Percentiles rank a stretch among this genome's conserved stretches.
These are phyloP conservation scores for Neopestalotiopsis sp. DNA, from an alignment of 2,329 filamentous ascomycete species.

Conservation along the genomic window DNA sequence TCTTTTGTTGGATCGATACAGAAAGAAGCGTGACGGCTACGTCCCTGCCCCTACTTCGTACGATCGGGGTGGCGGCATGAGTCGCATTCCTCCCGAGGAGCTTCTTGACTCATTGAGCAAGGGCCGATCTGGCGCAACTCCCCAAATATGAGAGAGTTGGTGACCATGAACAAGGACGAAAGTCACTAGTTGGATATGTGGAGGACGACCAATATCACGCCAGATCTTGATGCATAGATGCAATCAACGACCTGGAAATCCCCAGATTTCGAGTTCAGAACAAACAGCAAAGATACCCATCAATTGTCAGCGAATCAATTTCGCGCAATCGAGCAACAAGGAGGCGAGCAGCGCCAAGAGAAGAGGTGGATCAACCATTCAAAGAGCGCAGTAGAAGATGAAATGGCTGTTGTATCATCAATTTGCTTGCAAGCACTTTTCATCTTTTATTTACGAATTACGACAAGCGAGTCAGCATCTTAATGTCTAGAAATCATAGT, in stretches of 20 bases:
- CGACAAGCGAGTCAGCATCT: constrained; percentile 29
- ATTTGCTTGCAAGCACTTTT: not conserved
- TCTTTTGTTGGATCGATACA: constrained; percentile 74
- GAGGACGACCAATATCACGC: not conserved
- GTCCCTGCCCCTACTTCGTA: constrained; percentile 74
- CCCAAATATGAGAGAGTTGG: constrained; percentile 49
- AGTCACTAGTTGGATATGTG: not conserved
- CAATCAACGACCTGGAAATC: constrained; percentile 8
- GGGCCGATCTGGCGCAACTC: constrained; percentile 49
- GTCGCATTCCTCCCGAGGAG: constrained; percentile 65
- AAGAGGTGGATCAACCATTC: not conserved
- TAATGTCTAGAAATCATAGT: constrained; percentile 41
- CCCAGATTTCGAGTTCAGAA: constrained; percentile 16
- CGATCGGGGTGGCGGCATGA: constrained; percentile 63
- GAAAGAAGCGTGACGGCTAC: constrained; percentile 81
- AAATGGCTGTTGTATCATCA: constrained; percentile 10
- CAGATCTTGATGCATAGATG: constrained; percentile 14
- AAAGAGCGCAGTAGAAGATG: not conserved
- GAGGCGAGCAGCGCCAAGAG: constrained; percentile 5
- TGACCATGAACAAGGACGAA: not conserved
- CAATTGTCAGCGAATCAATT: constrained; percentile 4
- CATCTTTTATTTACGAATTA: constrained; percentile 30
- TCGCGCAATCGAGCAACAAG: constrained; percentile 15
- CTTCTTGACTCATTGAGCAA: constrained; percentile 59
- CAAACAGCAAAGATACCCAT: constrained; percentile 21